Conservation (phyloP, 2,329 filamentous ascomycete genomes). For the Ceratocystis papillata region DNA sequence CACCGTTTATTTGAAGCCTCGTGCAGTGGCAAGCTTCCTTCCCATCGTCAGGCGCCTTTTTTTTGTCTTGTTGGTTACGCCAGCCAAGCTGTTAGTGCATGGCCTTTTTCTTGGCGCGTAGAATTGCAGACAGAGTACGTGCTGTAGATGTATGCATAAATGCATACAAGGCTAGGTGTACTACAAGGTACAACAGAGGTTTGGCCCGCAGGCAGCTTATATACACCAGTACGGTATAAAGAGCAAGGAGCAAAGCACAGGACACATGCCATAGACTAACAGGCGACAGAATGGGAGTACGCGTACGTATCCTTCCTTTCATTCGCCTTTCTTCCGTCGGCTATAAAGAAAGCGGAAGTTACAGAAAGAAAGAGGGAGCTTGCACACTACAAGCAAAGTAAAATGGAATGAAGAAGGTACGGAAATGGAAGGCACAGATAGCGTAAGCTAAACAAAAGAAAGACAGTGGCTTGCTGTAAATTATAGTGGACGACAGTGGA, state of each 20-base stretch:
- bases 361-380: not conserved
- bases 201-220: not conserved
- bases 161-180: not conserved
- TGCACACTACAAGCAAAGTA: not conserved
- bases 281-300: not conserved
- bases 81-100: not conserved
- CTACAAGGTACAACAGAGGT: not conserved
- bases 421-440: slow-evolving; percentile 5
- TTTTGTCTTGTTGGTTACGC: not conserved
- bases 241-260: not conserved
- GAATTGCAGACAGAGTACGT: not conserved
- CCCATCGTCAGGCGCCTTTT: not conserved
- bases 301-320: not conserved
- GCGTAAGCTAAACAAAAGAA: not conserved
- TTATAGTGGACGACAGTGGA: not conserved
- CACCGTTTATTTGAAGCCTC: not conserved
- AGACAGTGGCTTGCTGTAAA: not conserved
- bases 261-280: not conserved
- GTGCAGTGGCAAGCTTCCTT: slow-evolving; percentile 6
- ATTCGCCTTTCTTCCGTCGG: not conserved
- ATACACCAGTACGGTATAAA: not conserved
- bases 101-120: not conserved
- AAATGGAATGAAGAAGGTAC: not conserved
- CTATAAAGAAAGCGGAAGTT: not conserved
- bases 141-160: not conserved